These are phyloP conservation scores for Gamarada debralockiae DNA, from an alignment of 495 filamentous ascomycete genomes.

Conservation along the genomic window DNA sequence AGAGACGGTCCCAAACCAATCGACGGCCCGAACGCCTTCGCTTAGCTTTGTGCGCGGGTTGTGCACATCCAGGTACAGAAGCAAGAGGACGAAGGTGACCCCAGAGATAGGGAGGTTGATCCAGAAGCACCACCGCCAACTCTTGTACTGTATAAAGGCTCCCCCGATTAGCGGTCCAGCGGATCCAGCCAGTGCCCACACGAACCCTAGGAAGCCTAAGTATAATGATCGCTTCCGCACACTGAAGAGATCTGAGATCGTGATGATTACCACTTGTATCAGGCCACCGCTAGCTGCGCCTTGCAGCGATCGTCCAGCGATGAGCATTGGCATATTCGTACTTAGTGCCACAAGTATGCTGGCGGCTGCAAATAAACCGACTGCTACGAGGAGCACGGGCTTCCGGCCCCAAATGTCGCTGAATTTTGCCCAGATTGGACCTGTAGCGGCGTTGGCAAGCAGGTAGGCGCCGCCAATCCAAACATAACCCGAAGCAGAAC, in stretches of 20 bases:
- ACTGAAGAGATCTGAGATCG: constrained; percentile 60
- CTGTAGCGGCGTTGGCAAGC: constrained; percentile 37
- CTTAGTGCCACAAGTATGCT: constrained; percentile 66
- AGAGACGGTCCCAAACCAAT: constrained; percentile 49
- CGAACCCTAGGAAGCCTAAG: constrained; percentile 44
- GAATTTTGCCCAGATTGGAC: constrained; percentile 41
- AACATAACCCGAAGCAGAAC: constrained; percentile 56
- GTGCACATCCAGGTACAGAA: constrained; percentile 55
- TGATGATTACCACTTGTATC: constrained; percentile 68
- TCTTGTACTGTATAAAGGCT: constrained; percentile 53
- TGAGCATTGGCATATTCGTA: constrained; percentile 62
- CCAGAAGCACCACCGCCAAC: constrained; percentile 23
- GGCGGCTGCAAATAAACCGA: constrained; percentile 56
- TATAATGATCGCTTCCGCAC: constrained; percentile 27
- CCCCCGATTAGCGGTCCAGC: constrained; percentile 71
- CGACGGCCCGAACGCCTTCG: constrained; percentile 41
- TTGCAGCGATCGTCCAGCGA: constrained; percentile 69
- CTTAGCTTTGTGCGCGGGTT: constrained; percentile 51
- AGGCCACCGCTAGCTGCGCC: constrained; percentile 76
- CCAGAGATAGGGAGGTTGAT: constrained; percentile 60
- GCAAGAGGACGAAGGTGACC: constrained; percentile 46
- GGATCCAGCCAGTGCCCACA: constrained; percentile 65
- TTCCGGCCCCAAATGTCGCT: constrained; percentile 85
- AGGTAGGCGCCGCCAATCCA: constrained; percentile 68
- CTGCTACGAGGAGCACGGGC: constrained; percentile 61